A percentile compares a stretch with the other conserved stretches of the same genome.
phyloP scores from a whole-genome alignment of 2,329 filamentous ascomycete species.

The Fusarium verrucosum region DNA sequence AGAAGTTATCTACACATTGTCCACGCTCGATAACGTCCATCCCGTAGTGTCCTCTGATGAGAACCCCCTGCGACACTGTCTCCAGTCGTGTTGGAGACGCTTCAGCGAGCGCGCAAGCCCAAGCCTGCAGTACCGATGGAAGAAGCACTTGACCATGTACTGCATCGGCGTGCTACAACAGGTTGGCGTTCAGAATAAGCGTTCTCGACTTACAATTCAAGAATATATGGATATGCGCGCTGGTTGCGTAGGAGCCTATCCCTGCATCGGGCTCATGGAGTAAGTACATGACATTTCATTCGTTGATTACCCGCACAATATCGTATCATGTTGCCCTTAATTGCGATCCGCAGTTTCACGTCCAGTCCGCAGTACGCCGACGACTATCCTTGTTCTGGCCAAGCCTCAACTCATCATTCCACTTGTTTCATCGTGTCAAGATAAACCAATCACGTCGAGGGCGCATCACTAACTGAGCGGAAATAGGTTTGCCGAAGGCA shows the following conservation, averaged over 20 bases:
- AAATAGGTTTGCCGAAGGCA: conserved; percentile 18
- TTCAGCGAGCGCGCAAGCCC: conserved; percentile 17
- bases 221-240: conserved; percentile 30
- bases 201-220: background rate
- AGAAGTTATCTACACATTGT: conserved; percentile 24
- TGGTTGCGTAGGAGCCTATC: conserved; percentile 22
- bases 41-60: conserved; percentile 9
- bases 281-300: conserved; percentile 7
- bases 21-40: conserved; percentile 21
- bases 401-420: background rate
- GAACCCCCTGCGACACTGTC: conserved; percentile 18
- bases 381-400: background rate
- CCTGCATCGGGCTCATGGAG: conserved; percentile 27
- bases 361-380: background rate
- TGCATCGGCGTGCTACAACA: conserved; percentile 22
- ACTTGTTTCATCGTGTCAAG: background rate
- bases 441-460: background rate
- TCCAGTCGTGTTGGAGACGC: conserved; percentile 25
- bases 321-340: background rate
- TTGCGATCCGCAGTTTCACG: background rate
- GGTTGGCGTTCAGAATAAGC: conserved; percentile 12
- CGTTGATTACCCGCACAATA: too few species aligned
- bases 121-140: conserved; percentile 21
- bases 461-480: background rate
- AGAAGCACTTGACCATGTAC: conserved; percentile 26